Base-by-base conservation (phyloP, 2,329 filamentous ascomycete genomes). In the Hymenoscyphus scutula region DNA sequence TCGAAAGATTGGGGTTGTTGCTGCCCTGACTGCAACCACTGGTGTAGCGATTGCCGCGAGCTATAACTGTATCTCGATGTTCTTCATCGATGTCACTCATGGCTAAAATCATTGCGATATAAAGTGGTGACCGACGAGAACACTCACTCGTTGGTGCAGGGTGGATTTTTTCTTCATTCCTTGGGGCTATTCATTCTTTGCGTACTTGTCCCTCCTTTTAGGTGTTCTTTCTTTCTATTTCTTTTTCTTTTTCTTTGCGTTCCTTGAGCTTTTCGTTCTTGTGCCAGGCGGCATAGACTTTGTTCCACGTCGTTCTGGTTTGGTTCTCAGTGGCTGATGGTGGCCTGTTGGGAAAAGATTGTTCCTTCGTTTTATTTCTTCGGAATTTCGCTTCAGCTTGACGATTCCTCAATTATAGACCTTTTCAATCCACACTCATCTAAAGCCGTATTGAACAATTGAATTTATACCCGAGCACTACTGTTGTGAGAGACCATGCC, bases 1-100 rank as follows among this genome's bases (percentile, higher is more conserved):
- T 13, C 32, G 3, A 13, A 13, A 11, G 4, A 11, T 13, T 34
- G 10, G 8, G 32, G 32, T 3, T 13, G 15, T 2, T 34, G 8
- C 32, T 71, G 69, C 25, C 64, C 68, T 5, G 65, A 65, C 30
- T 70, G 68, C 25, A 17, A 5, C 27, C 69, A 70, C 48, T 1
- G 0, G 13, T 57, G 58, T 15, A 62, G 54, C 34, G 19, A 53
- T 10, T 32, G 27, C 11, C 69, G 63, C 41, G 8, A 13, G 45
- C 45, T 25, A 51, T n/a, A 10, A 10, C 30, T 32, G 11, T 32
- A 32, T 8, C 30, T 7, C 7, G 7, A 32, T 32, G 7, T 32
- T 32, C 30, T 32, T 32, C 30, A 32, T 7, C 30, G 30, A 32
- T 32, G 7, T 32, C 30, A 32, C 30, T 32, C 30, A 10, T 10